A percentile compares a stretch with the other conserved stretches of the same genome.
Conservation (phyloP, 139 green algal species). For the Haematococcus lacustris region DNA sequence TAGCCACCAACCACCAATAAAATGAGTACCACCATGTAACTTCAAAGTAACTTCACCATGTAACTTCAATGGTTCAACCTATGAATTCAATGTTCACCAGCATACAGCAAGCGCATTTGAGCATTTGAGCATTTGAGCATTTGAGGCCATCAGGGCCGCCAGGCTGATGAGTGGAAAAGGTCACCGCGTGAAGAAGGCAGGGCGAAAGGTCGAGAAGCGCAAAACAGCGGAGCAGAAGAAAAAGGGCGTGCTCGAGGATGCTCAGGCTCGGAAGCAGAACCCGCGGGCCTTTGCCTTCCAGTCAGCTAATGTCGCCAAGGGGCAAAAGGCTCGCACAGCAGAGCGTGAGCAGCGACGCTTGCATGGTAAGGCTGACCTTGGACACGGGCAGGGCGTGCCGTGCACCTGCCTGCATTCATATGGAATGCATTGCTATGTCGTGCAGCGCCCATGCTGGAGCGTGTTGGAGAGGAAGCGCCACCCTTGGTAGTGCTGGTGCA, state of each 20-base stretch:
- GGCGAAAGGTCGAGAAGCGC: conserved; percentile 64
- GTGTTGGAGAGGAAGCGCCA: conserved; percentile 67
- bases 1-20: too few relatives aligned
- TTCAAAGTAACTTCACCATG: too few relatives aligned
- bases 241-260: too few relatives aligned
- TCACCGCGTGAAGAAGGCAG: conserved; percentile 64
- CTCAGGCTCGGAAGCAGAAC: conserved; percentile 41
- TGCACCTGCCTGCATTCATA: background rate
- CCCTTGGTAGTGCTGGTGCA: conserved; percentile 93
- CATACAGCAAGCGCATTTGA: too few relatives aligned
- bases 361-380: conserved; percentile 62
- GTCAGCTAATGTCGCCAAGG: conserved; percentile 58
- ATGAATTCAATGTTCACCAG: too few relatives aligned
- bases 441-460: conserved; percentile 69
- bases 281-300: conserved; percentile 70
- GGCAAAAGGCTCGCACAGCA: conserved; percentile 51
- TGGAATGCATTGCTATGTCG: background rate
- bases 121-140: too few relatives aligned
- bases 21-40: too few relatives aligned
- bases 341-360: conserved; percentile 88
- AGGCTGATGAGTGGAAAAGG: too few relatives aligned
- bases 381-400: background rate
- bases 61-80: too few relatives aligned
- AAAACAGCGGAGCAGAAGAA: conserved; percentile 22
- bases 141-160: too few relatives aligned